A percentile compares a stretch with the other conserved stretches of the same genome.
Evolutionary conservation across 352 stramenopile species (phyloP).

Genomic region (Globisporangium recalcitrans): DNA sequence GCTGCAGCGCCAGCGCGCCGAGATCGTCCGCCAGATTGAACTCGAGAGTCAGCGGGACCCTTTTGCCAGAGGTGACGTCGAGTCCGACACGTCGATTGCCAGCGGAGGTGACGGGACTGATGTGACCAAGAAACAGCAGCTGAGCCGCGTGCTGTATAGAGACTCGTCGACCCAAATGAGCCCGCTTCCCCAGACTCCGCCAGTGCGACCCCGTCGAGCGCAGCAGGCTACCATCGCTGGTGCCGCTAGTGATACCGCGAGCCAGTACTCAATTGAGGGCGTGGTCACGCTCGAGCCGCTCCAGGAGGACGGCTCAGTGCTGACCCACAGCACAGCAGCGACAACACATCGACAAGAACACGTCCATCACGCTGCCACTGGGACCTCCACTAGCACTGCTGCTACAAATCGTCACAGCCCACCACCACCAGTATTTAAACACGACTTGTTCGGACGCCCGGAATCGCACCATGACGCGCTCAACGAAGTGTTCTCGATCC

Average conservation of each 20-base stretch:
- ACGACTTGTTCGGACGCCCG: background rate
- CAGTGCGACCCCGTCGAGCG: background rate
- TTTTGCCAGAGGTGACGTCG: background rate
- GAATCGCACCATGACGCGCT: slow-evolving; percentile 27
- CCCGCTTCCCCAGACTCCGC: background rate
- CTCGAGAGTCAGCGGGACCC: slow-evolving; percentile 13
- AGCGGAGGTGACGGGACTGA: background rate
- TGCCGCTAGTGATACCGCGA: slow-evolving; percentile 11
- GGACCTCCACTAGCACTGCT: background rate
- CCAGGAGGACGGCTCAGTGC: background rate
- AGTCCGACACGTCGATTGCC: background rate
- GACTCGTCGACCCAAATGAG: slow-evolving; percentile 14
- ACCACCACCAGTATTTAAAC: background rate
- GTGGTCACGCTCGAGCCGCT: slow-evolving; percentile 48
- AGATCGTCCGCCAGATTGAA: slow-evolving; percentile 47
- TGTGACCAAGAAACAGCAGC: background rate
- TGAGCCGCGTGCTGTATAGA: background rate
- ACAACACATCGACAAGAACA: background rate
- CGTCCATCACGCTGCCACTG: background rate
- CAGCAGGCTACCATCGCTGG: background rate
- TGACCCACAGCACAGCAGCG: background rate
- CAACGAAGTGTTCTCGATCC: slow-evolving; percentile 58
- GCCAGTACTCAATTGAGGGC: slow-evolving; percentile 53
- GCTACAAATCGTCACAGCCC: too few species aligned
- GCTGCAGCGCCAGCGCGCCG: slow-evolving; percentile 37